Evolutionary conservation across 805 yeast genomes (phyloP), one percentile per base, ranked within the genome.

Genomic region (Lachancea nothofagi): DNA sequence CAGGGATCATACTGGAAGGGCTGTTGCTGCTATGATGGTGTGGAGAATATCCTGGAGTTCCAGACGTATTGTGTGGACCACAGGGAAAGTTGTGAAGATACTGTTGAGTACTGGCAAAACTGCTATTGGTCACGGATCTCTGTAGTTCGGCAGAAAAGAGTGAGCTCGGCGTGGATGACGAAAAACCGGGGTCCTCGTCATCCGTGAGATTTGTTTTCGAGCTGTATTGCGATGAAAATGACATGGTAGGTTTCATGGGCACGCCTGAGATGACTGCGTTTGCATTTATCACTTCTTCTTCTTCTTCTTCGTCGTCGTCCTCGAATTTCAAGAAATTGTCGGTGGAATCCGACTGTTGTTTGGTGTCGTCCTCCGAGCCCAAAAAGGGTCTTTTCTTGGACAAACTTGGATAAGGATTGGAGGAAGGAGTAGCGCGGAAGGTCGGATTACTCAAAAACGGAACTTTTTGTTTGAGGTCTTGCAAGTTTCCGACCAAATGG

Each of bases 81-180:
- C 23, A 31, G 9, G 20, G 34, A 12, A 31, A 9, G 18, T 31
- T 18, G 15, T 31, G 34, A 26, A 21, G 34, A n/a, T 15, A 31
- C 5, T 18, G 34, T 10, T 31, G 34, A 3, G 34, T 21, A 25
- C 43, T 28, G 2, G 30, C 30, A 33, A 35, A 19, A 29, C 38
- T 31, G 33, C 29, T 41, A 30, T 38, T 43, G 23, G 43, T 41
- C 10, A 32, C 26, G 10, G 46, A 38, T 19, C 46, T 34, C 26
- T 42, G 34, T 24, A 51, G 37, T 34, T 51, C 57, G 1, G 55
- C 39, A 5, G 57, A 53, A 29, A 53, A 50, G 27, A 53, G 38
- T 3, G 57, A 53, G 41, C 51, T 53, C 20, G 57, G 57, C 1
- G 57, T 51, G 21, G 53, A 52, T 1, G 57, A 51, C 7, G 55